These are phyloP conservation scores for Chaetoceros muelleri DNA, from an alignment of 108 stramenopile species.

Conservation along the genomic window DNA sequence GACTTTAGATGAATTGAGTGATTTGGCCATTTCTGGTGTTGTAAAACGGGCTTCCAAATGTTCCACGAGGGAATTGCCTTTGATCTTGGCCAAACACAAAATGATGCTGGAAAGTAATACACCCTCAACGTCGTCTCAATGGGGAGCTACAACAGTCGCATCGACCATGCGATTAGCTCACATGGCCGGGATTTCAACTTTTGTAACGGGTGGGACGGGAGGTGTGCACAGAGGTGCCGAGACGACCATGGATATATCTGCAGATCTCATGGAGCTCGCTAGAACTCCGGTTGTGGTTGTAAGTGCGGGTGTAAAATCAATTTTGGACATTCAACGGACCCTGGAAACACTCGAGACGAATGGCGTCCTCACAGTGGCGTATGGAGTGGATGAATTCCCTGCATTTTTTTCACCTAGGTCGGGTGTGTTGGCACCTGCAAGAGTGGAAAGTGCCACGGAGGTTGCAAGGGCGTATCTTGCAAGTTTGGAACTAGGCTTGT, in stretches of 20 bases:
- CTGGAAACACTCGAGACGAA: constrained; percentile 96
- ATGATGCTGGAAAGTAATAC: constrained; percentile 8
- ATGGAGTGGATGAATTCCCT: constrained; percentile 82
- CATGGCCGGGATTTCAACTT: constrained; percentile 78
- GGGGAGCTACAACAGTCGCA: constrained; percentile 91
- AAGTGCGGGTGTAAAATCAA: constrained; percentile 95
- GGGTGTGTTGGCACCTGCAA: constrained; percentile 45
- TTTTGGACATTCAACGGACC: constrained; percentile 89
- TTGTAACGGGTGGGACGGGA: constrained; percentile 91
- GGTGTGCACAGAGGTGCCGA: constrained; percentile 92
- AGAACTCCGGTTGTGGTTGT: constrained; percentile 91
- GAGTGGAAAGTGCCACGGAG: constrained; percentile 53
- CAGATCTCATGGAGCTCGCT: constrained; percentile 89
- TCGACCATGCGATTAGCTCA: constrained; percentile 88
- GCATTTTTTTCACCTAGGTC: constrained; percentile 92
- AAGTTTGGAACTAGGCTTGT: constrained; percentile 40
- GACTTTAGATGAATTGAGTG: constrained; percentile 61
- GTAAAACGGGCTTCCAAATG: constrained; percentile 72
- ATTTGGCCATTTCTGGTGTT: constrained; percentile 65
- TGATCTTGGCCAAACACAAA: constrained; percentile 30
- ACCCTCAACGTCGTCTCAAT: constrained; percentile 24
- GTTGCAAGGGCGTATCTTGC: constrained; percentile 63
- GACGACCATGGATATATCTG: constrained; percentile 78
- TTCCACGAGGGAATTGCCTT: constrained; percentile 83
- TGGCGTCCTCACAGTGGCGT: constrained; percentile 79